phyloP scores from a whole-genome alignment of 1,139 yeast species.

The Diutina rugosa region DNA sequence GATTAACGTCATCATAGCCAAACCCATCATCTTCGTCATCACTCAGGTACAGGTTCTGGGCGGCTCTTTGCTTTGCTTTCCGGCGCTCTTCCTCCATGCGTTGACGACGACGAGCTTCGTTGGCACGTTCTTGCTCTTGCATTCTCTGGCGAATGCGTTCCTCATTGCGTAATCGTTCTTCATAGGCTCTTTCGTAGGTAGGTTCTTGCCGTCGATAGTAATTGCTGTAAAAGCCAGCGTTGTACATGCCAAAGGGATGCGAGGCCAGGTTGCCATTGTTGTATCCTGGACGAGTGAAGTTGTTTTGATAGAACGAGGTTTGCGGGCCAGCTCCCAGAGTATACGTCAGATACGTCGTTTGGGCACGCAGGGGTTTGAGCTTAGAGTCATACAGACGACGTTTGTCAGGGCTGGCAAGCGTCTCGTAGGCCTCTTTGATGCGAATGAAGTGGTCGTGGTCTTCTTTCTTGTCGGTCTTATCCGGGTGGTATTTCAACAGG shows the following conservation, averaged over 20 bases:
- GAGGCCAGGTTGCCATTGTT: not conserved
- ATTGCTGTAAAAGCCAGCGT: not conserved
- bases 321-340: too few species aligned
- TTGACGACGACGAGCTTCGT: not conserved
- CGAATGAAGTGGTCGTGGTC: constrained; percentile 35
- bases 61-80: not conserved
- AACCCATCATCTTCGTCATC: not conserved
- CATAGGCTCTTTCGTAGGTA: not conserved
- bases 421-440: constrained; percentile 35
- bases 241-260: not conserved
- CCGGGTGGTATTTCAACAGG: constrained; percentile 87
- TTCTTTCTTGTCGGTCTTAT: constrained; percentile 51
- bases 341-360: too few species aligned
- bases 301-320: not conserved
- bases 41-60: not conserved
- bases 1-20: not conserved
- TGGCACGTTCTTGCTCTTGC: not conserved
- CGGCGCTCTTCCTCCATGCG: not conserved
- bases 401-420: constrained; percentile 19
- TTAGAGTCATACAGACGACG: not conserved
- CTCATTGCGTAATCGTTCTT: not conserved
- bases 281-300: not conserved
- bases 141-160: not conserved
- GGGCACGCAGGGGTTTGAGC: too few species aligned
- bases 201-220: not conserved